These are phyloP conservation scores for Gastrolobium bilobum DNA, from an alignment of 306 rosid species.

Conservation along the genomic window DNA sequence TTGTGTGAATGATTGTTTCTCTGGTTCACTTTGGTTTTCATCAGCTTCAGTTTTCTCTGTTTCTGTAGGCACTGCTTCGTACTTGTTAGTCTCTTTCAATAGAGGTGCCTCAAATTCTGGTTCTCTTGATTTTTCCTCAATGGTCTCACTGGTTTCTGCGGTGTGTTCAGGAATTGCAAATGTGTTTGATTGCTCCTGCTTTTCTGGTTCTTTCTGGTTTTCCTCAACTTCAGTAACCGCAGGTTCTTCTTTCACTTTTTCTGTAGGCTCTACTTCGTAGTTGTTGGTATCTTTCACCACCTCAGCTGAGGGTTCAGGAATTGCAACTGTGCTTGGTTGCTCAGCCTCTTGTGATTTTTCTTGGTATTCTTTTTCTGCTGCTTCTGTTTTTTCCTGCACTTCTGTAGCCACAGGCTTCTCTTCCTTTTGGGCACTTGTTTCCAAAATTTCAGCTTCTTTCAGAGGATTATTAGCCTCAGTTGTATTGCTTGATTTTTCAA, in stretches of 20 bases:
- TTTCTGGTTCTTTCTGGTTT: conserved; percentile 49
- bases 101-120: conserved; percentile 37
- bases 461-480: conserved; percentile 32
- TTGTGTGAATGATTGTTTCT: conserved; percentile 39
- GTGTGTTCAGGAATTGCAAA: conserved; percentile 29
- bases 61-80: conserved; percentile 18
- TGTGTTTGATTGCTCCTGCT: conserved; percentile 34
- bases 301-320: conserved; percentile 39
- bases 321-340: conserved; percentile 33
- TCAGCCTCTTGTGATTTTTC: conserved; percentile 33
- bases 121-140: conserved; percentile 50
- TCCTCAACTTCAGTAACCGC: conserved; percentile 53
- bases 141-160: conserved; percentile 31
- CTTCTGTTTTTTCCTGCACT: conserved; percentile 39
- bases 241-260: conserved; percentile 37
- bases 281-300: conserved; percentile 37
- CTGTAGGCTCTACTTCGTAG: conserved; percentile 31
- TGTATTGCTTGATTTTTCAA: conserved; percentile 19
- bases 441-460: conserved; percentile 43
- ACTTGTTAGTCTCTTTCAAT: conserved; percentile 35
- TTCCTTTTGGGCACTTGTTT: conserved; percentile 32
- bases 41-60: conserved; percentile 51
- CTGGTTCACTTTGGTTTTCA: conserved; percentile 50
- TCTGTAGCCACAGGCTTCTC: conserved; percentile 20
- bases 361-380: conserved; percentile 40